Evolutionary conservation across 1,139 yeast genomes (phyloP), one percentile per base, ranked within the genome.

Genomic region (Meyerozyma athensensis): DNA sequence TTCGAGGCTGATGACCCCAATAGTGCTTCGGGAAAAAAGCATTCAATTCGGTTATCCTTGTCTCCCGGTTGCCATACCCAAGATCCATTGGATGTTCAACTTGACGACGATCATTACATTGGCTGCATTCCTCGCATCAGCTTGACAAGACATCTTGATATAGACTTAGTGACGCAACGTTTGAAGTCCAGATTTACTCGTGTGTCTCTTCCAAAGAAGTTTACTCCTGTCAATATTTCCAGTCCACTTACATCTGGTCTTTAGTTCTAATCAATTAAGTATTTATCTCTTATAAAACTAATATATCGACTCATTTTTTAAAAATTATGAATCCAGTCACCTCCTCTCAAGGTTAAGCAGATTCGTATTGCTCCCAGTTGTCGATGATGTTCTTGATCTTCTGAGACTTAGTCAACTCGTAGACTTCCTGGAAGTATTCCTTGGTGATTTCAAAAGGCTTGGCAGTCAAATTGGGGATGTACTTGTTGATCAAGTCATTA

Each of bases 41-140:
- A 89, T 57, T 81, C 96, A 2, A 82, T 94, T 37, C 75, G 97
- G 52, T 72, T 94, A 44, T 82, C 95, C 13, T 72, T 94, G 48
- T 86, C 97, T 2, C 97, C 98, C 1, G 99, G 99, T 23, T 94
- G 98, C 61, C 97, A 94, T 60, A 89, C 97, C 0, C 96, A 89
- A 53, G 96, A 92, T 60, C 98, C 98, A 13, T 71, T 94, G 45
- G 98, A 94, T 63, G 96, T 94, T 33, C 96, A 92, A 61, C 71
- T 94, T 35, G 98, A 94, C 61, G 94, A 89, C 36, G 92, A 89
- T 58, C 99, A 94, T 61, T 92, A 94, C 62, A 92, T 94, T 48
- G 92, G 96, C 13, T 92, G 97, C 54, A 94, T 92, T 49, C 96
- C 97, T 28, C 78, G 92, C 51, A 78, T 89, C 40, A 82, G 87